phyloP scores from a whole-genome alignment of 176 grass and related monocot species.

The Oryza australiensis region DNA sequence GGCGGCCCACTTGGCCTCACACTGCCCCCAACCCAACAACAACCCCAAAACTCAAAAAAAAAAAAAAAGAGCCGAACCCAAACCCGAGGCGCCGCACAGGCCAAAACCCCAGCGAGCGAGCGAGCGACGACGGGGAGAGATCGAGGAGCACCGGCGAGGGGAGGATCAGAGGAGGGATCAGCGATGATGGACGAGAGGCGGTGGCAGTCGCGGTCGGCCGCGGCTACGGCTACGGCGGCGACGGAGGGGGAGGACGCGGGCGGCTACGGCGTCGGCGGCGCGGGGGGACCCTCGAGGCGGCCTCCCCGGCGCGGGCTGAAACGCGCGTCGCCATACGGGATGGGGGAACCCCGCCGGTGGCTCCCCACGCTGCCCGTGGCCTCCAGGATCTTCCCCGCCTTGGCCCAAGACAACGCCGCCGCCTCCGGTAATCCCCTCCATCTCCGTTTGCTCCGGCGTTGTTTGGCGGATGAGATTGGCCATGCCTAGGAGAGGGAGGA shows the following conservation, averaged over 20 bases:
- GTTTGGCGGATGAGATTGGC: neutral
- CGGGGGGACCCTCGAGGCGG: constrained; percentile 45
- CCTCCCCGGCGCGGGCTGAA: constrained; percentile 33
- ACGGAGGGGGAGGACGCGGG: constrained; percentile 23
- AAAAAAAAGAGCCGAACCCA: too few species aligned
- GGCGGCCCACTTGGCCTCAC: too few species aligned
- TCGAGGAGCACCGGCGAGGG: neutral
- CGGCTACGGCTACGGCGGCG: constrained; percentile 26
- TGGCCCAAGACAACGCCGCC: neutral
- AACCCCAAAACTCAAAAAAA: too few species aligned
- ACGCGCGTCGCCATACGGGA: constrained; percentile 49
- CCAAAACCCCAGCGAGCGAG: neutral
- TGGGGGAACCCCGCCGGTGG: constrained; percentile 5
- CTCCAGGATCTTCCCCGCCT: constrained; percentile 39
- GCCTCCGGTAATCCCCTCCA: constrained; percentile 12
- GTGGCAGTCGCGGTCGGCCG: constrained; percentile 35
- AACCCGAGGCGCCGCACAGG: neutral
- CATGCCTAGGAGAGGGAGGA: neutral
- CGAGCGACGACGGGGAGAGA: too few species aligned
- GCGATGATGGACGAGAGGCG: constrained; percentile 24
- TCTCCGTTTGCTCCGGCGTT: neutral
- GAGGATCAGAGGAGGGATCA: neutral
- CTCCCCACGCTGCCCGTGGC: constrained; percentile 29
- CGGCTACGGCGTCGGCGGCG: neutral
- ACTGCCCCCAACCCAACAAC: too few species aligned